A percentile compares a stretch with the other conserved stretches of the same genome.
These are phyloP conservation scores for Eucalyptus pauciflora DNA, from an alignment of 345 rosid species.

Conservation along the genomic window DNA sequence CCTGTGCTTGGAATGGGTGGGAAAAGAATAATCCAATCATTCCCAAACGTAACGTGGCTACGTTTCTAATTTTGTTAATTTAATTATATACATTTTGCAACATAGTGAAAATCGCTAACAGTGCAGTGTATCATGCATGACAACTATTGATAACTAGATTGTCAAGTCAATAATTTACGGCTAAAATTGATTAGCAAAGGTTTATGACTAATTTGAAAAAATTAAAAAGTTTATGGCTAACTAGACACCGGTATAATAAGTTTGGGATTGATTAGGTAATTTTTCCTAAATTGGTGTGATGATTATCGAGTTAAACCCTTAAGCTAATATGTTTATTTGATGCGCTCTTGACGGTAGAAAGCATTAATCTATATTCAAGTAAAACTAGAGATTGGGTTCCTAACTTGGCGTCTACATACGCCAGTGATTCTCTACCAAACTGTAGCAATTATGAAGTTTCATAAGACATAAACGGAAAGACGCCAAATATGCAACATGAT, in stretches of 20 bases:
- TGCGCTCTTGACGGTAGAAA: not conserved
- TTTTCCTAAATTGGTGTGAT: not conserved
- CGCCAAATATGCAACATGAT: no score
- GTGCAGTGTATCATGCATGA: no score
- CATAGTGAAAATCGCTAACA: not conserved
- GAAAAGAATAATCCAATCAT: not conserved
- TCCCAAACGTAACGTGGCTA: rapidly evolving
- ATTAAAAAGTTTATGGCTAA: no score
- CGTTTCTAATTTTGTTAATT: not conserved
- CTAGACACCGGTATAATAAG: no score
- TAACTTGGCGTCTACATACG: no score
- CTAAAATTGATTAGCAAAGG: not conserved
- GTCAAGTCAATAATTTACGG: rapidly evolving
- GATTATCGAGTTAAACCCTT: not conserved
- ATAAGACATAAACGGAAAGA: not conserved
- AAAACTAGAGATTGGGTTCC: not conserved
- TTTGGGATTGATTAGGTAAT: not conserved
- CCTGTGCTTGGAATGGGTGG: not conserved
- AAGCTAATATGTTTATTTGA: not conserved
- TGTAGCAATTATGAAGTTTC: not conserved
- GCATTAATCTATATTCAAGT: not conserved
- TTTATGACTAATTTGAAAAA: no score
- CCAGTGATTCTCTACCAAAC: not conserved
- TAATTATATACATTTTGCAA: not conserved
- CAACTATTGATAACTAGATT: no score